These are phyloP conservation scores for Mycena maculata DNA, from an alignment of 768 basidiomycete species.

Conservation along the genomic window DNA sequence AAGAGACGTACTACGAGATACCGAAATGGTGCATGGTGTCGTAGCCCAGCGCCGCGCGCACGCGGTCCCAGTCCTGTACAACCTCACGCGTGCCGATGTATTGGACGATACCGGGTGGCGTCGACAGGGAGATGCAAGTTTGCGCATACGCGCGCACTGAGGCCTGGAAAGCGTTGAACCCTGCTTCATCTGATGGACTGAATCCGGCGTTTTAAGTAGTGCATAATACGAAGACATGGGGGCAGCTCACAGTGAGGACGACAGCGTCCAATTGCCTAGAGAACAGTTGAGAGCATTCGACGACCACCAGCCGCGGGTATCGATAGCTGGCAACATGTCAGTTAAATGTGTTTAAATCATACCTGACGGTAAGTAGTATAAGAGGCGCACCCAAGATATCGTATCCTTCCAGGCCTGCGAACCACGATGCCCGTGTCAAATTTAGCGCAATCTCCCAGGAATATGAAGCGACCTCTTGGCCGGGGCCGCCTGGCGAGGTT, in stretches of 20 bases:
- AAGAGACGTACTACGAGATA: constrained; percentile 27
- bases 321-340: constrained; percentile 13
- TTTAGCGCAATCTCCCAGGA: constrained; percentile 25
- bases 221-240: not conserved
- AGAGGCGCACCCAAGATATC: constrained; percentile 25
- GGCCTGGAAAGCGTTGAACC: constrained; percentile 13
- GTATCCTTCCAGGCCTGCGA: constrained; percentile 14
- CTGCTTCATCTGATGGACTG: constrained; percentile 4
- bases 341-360: not conserved
- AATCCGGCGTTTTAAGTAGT: not conserved
- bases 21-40: constrained; percentile 19
- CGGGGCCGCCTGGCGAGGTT: constrained; percentile 21
- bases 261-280: constrained; percentile 3
- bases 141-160: constrained; percentile 16
- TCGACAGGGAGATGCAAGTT: constrained; percentile 17
- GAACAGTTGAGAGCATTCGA: constrained; percentile 28
- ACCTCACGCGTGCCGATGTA: constrained; percentile 18
- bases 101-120: constrained; percentile 17
- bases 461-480: constrained; percentile 18
- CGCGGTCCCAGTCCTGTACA: constrained; percentile 26
- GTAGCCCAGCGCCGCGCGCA: constrained; percentile 27
- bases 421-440: not conserved
- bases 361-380: not conserved
- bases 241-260: constrained; percentile 10
- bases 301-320: constrained; percentile 20